A percentile compares a stretch with the other conserved stretches of the same genome.
These are phyloP conservation scores for Lasiosphaeria ovina DNA, from an alignment of 495 filamentous ascomycete species.

Conservation along the genomic window DNA sequence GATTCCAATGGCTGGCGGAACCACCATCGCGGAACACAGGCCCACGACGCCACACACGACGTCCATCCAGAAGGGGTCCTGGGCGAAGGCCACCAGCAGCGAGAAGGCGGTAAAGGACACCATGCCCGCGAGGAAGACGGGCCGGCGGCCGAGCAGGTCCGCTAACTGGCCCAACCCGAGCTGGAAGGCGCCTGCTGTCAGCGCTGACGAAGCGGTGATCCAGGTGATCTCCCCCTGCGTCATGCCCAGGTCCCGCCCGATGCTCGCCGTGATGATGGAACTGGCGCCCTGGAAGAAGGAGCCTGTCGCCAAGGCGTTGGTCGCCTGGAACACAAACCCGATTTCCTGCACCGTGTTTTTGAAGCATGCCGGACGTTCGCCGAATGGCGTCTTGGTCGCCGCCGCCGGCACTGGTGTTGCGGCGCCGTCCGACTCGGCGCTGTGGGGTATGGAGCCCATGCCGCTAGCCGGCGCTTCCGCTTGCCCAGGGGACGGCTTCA, in stretches of 20 bases:
- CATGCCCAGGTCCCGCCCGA: slow-evolving; percentile 63
- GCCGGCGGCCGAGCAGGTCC: slow-evolving; percentile 64
- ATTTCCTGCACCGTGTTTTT: slow-evolving; percentile 61
- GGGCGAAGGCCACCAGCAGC: slow-evolving; percentile 60
- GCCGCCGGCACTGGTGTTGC: background rate
- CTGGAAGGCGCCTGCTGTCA: slow-evolving; percentile 64
- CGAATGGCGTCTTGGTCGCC: slow-evolving; percentile 5
- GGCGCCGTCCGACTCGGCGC: background rate
- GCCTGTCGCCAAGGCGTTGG: slow-evolving; percentile 64
- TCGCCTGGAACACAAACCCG: slow-evolving; percentile 65
- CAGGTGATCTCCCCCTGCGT: slow-evolving; percentile 67
- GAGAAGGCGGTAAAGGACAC: slow-evolving; percentile 55
- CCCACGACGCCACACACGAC: slow-evolving; percentile 64
- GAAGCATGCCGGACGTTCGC: slow-evolving; percentile 56
- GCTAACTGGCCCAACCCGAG: slow-evolving; percentile 66
- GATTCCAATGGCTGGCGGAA: slow-evolving; percentile 66
- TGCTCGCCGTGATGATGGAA: slow-evolving; percentile 62
- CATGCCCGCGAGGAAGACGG: slow-evolving; percentile 62
- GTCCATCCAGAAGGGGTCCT: slow-evolving; percentile 61
- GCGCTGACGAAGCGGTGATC: slow-evolving; percentile 63
- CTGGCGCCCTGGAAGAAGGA: slow-evolving; percentile 59
- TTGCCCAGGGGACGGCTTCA: background rate
- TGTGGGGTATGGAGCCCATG: background rate
- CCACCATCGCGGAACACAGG: slow-evolving; percentile 59
- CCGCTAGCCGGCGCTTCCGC: background rate